A percentile compares a stretch with the other conserved stretches of the same genome.
phyloP scores from a whole-genome alignment of 148 eudicot genomes.

The Talinum fruticosum region DNA sequence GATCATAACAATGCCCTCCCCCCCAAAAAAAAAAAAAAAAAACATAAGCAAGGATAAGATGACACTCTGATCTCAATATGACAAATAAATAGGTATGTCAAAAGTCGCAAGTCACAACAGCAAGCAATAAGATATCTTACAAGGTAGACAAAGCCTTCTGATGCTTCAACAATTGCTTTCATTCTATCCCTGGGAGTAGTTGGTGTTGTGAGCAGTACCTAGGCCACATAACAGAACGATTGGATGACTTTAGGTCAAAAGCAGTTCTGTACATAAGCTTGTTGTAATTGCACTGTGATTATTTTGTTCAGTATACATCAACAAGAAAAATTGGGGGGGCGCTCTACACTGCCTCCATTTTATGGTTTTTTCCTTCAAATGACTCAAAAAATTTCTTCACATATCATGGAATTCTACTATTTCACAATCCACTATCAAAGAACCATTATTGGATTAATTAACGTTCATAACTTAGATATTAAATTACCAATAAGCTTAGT shows the following conservation, averaged over 20 bases:
- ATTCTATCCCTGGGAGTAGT: conserved; percentile 82
- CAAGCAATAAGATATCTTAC: conserved; percentile 43
- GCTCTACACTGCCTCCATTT: background rate
- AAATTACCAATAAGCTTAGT: background rate
- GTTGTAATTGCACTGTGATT: background rate
- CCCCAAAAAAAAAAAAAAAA: background rate
- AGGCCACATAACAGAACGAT: conserved; percentile 19
- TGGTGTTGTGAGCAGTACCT: conserved; percentile 92
- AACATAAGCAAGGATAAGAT: background rate
- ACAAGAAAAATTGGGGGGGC: background rate
- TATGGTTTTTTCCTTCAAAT: background rate
- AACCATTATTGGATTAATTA: background rate
- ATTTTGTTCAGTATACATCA: background rate
- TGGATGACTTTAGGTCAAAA: background rate
- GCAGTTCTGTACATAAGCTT: background rate
- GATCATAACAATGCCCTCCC: background rate
- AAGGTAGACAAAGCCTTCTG: conserved; percentile 91
- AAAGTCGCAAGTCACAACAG: background rate
- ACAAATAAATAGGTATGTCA: background rate
- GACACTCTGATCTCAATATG: background rate
- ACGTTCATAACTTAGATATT: background rate
- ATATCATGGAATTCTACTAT: background rate
- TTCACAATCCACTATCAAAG: background rate
- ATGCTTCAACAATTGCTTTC: conserved; percentile 82
- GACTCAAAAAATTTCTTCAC: background rate